Evolutionary conservation across 495 filamentous ascomycete genomes (phyloP).

Genomic region (Cudoniella acicularis): DNA sequence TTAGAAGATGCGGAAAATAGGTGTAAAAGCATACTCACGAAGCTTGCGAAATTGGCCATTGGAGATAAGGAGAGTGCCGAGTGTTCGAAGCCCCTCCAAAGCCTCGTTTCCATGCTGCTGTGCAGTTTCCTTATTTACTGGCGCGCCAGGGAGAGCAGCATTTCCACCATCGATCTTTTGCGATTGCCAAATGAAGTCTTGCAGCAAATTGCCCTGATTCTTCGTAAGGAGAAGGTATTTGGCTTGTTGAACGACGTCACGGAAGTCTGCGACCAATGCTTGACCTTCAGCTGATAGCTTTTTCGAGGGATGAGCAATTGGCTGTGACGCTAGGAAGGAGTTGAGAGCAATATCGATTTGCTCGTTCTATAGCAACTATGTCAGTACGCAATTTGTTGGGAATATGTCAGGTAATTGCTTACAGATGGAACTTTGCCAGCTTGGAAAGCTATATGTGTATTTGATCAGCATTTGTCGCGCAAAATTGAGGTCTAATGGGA

Average conservation of each 20-base stretch:
- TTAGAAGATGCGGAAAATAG: slow-evolving; percentile 26
- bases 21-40: slow-evolving; percentile 48
- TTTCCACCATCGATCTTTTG: slow-evolving; percentile 64
- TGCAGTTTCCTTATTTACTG: slow-evolving; percentile 69
- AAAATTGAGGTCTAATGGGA: slow-evolving; percentile 6
- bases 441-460: slow-evolving; percentile 63
- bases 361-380: slow-evolving; percentile 52
- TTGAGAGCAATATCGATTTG: slow-evolving; percentile 95
- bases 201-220: slow-evolving; percentile 89
- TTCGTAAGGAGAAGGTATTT: slow-evolving; percentile 88
- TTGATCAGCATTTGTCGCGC: background rate
- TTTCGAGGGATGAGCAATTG: slow-evolving; percentile 65
- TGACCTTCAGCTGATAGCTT: slow-evolving; percentile 82
- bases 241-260: slow-evolving; percentile 80
- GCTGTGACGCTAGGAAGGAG: slow-evolving; percentile 65
- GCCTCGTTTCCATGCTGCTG: slow-evolving; percentile 78
- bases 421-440: slow-evolving; percentile 90
- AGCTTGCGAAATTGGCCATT: slow-evolving; percentile 97
- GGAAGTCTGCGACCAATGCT: slow-evolving; percentile 69
- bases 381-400: background rate
- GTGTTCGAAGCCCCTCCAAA: slow-evolving; percentile 78
- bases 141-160: slow-evolving; percentile 55
- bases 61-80: slow-evolving; percentile 86
- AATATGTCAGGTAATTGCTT: slow-evolving; percentile 31
- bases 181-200: slow-evolving; percentile 96